Base-by-base conservation (phyloP, 768 basidiomycete genomes). In the Jaapia argillacea region DNA sequence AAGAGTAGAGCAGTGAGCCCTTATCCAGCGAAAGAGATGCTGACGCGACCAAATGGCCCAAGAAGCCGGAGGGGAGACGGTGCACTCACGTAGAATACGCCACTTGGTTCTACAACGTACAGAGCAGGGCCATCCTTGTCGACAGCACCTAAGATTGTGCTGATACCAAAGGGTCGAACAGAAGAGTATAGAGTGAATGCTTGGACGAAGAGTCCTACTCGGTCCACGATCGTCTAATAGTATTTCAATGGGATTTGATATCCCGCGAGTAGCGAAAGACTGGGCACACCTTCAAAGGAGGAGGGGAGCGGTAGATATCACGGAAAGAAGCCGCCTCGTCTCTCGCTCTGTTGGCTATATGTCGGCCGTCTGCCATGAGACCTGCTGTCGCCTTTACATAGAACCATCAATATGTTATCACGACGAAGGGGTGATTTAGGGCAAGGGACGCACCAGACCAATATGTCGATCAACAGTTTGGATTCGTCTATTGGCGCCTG, bases 141-240 rank as follows among this genome's bases (percentile, higher is more conserved):
- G 6, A 93, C 77, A 18, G 85, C 79, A 35, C 82, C 93, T 20
- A 98, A 64, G 58, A 99, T 85, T 35, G 92, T 85, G 57, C 90
- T 91, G 56, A 94, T 83, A 16, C 94, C 96, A 55, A 98, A 98
- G 1, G 96, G 96, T 31, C 96, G 81, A 27, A 98, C 94, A 20
- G 93, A 97, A 1, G 93, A 97, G 66, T 98, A 97, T 31, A 97
- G 79, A 4, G 96, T 99, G 66, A 97, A 98, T 36, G 82, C 80
- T 66, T 99, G 96, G 6, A 89, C 82, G 61, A 89, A 94, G n/a
- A 78, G 72, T 2, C 86, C 82, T 36, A 99, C 56, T 46, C 93
- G 85, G 57, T 89, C 85, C 43, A 85, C 68, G 40, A 85, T 60
- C 24, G 66, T 56, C 80, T 83, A 52, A 1, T 22, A 1, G 64